phyloP scores from a whole-genome alignment of 192 early-diverging fungal species.

The Irineochytrium annulatum region DNA sequence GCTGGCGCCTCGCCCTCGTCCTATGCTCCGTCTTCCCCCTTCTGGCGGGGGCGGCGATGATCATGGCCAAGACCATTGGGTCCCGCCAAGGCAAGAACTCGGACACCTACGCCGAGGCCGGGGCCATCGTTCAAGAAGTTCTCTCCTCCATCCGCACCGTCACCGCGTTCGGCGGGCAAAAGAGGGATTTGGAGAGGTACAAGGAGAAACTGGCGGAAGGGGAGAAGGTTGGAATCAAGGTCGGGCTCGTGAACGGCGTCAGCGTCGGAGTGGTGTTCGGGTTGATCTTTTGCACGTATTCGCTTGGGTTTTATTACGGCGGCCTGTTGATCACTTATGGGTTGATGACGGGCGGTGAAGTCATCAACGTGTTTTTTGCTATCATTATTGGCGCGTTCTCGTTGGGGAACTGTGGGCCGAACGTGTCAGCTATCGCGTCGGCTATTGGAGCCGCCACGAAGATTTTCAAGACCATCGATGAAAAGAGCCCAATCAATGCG shows the following conservation, averaged over 20 bases:
- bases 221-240: slow-evolving; percentile 57
- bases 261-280: slow-evolving; percentile 74
- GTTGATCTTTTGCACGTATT: slow-evolving; percentile 71
- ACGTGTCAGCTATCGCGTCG: slow-evolving; percentile 27
- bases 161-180: slow-evolving; percentile 74
- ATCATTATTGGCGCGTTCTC: slow-evolving; percentile 47
- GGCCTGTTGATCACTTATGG: slow-evolving; percentile 48
- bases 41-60: slow-evolving; percentile 46
- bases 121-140: slow-evolving; percentile 81
- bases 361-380: slow-evolving; percentile 41
- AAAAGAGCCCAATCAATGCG: slow-evolving; percentile 42
- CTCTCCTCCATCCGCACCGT: slow-evolving; percentile 84
- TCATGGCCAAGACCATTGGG: slow-evolving; percentile 56
- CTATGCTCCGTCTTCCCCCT: slow-evolving; percentile 73
- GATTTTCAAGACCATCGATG: slow-evolving; percentile 49
- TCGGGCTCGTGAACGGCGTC: slow-evolving; percentile 50
- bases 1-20: slow-evolving; percentile 81
- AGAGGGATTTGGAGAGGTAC: slow-evolving; percentile 65
- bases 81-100: slow-evolving; percentile 21
- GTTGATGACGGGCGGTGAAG: slow-evolving; percentile 40
- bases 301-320: slow-evolving; percentile 86
- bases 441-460: slow-evolving; percentile 47
- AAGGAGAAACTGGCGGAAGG: slow-evolving; percentile 57
- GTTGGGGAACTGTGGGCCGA: slow-evolving; percentile 35
- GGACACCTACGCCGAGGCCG: slow-evolving; percentile 73